Base-by-base conservation (phyloP, 2,329 filamentous ascomycete genomes). In the Furcasterigmium furcatum region DNA sequence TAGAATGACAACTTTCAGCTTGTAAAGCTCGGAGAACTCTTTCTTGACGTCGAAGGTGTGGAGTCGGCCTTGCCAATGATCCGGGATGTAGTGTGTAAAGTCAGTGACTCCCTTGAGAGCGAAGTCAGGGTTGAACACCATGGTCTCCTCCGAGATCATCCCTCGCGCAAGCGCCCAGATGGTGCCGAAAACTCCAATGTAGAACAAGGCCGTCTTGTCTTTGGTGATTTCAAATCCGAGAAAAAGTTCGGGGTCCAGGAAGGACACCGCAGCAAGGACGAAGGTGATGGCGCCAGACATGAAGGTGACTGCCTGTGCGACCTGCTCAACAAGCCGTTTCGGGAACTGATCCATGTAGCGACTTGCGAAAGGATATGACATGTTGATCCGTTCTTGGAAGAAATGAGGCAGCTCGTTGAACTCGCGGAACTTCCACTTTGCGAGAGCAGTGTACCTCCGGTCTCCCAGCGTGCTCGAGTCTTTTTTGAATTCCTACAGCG, bases 381-480 rank as follows among this genome's bases (percentile, higher is more conserved):
- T 95, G 53, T 95, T 91, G 35, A 92, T 74, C 18, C 94, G 84
- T 52, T 92, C 88, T 49, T 91, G 81, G 58, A 97, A 99, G 3
- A 97, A 76, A 64, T 99, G 94, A 46, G 87, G 86, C 1, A 99
- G 76, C 64, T 99, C 94, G 58, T 99, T 99, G 76, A 97, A 99
- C 63, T 97, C 92, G 40, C 94, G 85, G 52, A 99, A 96, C 58
- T 96, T 97, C 94, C 94, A 99, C 62, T 96, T 88, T 0, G 94
- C 94, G 42, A 96, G 79, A 2, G 91, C 88, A 0, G 92, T 97
- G 61, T 96, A 99, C 53, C 91, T 85, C 34, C 94, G 84, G 14
- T 90, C 86, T n/a, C 88, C 87, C 30, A 96, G 80, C 51, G 91
- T 85, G 1, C 89, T 84, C 0, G 90, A 92, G 51, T 96, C 95